These are phyloP conservation scores for Tulasnella sp. DNA, from an alignment of 768 basidiomycete species.

Conservation along the genomic window DNA sequence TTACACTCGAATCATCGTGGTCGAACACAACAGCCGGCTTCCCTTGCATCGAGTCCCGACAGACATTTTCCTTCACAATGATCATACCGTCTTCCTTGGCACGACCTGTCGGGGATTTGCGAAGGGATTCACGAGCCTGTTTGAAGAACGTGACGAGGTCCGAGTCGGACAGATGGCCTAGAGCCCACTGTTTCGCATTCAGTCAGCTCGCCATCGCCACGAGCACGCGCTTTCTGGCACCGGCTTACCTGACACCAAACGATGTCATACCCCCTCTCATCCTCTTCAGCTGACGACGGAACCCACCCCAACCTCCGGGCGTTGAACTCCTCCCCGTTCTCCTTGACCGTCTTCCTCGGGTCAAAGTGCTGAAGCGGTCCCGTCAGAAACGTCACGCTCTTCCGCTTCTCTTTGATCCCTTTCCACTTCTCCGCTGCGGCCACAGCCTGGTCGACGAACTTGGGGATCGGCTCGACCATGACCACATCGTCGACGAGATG, in stretches of 20 bases:
- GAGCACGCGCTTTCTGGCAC: not conserved
- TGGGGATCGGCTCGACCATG: slow-evolving; percentile 75
- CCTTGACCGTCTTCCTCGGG: slow-evolving; percentile 30
- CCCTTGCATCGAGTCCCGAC: slow-evolving; percentile 45
- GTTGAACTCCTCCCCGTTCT: slow-evolving; percentile 10
- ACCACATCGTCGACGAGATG: slow-evolving; percentile 80
- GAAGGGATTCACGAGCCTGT: slow-evolving; percentile 48
- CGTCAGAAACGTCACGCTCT: slow-evolving; percentile 69
- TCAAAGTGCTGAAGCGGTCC: slow-evolving; percentile 74
- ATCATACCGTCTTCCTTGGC: slow-evolving; percentile 42
- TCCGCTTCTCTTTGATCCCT: slow-evolving; percentile 39
- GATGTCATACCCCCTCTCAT: slow-evolving; percentile 56
- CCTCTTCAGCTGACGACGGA: slow-evolving; percentile 26
- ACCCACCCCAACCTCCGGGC: not conserved
- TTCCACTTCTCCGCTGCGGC: slow-evolving; percentile 42
- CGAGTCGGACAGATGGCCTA: slow-evolving; percentile 68
- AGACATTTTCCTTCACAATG: slow-evolving; percentile 87
- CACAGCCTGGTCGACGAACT: slow-evolving; percentile 67
- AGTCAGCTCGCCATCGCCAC: not conserved
- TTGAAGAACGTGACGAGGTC: slow-evolving; percentile 72
- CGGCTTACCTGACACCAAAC: slow-evolving; percentile 65
- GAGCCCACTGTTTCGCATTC: slow-evolving; percentile 50
- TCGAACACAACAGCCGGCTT: slow-evolving; percentile 53
- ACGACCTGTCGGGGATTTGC: slow-evolving; percentile 20
- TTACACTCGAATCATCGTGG: slow-evolving; percentile 79